These are phyloP conservation scores for Penicillium argentinense DNA, from an alignment of 495 filamentous ascomycete genomes.

Conservation along the genomic window DNA sequence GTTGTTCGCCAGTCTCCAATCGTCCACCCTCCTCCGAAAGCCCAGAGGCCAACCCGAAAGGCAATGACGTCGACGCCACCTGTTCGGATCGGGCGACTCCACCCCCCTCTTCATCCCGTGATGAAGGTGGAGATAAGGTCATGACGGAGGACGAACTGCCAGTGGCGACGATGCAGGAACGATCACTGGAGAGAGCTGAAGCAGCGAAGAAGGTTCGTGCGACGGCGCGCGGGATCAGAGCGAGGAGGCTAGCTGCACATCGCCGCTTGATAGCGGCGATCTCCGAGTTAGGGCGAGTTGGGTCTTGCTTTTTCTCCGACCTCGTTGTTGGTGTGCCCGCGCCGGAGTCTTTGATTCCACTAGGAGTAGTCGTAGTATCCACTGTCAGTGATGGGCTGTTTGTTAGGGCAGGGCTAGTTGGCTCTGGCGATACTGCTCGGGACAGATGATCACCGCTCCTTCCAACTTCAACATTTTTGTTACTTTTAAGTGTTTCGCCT, in stretches of 20 bases:
- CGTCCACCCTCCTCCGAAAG: background rate
- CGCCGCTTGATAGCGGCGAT: conserved; percentile 53
- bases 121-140: conserved; percentile 15
- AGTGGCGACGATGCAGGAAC: conserved; percentile 30
- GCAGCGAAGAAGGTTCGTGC: conserved; percentile 41
- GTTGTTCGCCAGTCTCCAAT: conserved; percentile 14
- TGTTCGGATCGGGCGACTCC: conserved; percentile 9
- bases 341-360: background rate
- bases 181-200: conserved; percentile 16
- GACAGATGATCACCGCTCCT: conserved; percentile 10
- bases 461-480: conserved; percentile 7
- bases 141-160: conserved; percentile 12
- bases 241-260: conserved; percentile 54
- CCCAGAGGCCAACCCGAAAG: conserved; percentile 2
- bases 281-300: conserved; percentile 34
- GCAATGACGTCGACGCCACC: conserved; percentile 8
- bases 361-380: too few species aligned
- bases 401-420: background rate
- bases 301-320: conserved; percentile 12
- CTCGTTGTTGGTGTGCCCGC: conserved; percentile 7
- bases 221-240: conserved; percentile 41
- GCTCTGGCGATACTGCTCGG: conserved; percentile 1
- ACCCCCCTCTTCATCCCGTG: conserved; percentile 1
- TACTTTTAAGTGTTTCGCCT: conserved; percentile 7
- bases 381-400: too few species aligned